Evolutionary conservation across 2,329 filamentous ascomycete genomes (phyloP), one percentile per base, ranked within the genome.

Genomic region (Myriosclerotinia curreyana): DNA sequence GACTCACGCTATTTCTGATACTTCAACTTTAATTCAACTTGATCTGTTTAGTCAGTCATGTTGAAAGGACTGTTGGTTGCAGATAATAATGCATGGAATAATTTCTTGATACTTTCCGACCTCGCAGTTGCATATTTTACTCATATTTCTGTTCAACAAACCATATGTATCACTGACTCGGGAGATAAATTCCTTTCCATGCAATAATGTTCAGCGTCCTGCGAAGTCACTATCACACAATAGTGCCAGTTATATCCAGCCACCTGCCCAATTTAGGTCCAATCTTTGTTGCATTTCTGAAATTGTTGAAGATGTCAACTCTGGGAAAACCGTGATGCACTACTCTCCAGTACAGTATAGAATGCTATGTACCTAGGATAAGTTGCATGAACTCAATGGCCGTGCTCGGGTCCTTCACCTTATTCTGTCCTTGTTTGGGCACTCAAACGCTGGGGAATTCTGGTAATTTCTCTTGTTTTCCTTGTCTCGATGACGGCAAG

Each of bases 341-440:
- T 44, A 31, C 12, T 22, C 15, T 58, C 22, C 44, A 25, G 28
- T 22, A 22, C 55, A 22, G 55, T 34, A 28, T 5, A 36, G 31
- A 48, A 36, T 48, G 42, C 42, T n/a, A 58, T 58, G 55, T 59
- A 59, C 55, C 55, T 36, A 48, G 31, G 55, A 48, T 62, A 34
- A 34, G 36, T 54, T 62, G 59, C 59, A 62, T 62, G 59, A 62
- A 62, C 59, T 55, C 49, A 48, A 62, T 59, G 55, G 55, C 55
- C 55, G 55, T 59, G 55, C 55, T 48, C 42, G 42, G 44, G 42
- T 48, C 42, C 55, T 56, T 56, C 25, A 34, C 54, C n/a, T 59
- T 42, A 36, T 62, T 54, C 22, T 44, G 59, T 54, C 40, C 36
- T 34, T 25, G 25, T 62, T 46, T 34, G 28, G 20, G 25, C 38